These are phyloP conservation scores for Heritiera fomes DNA, from an alignment of 345 rosid species.

Conservation along the genomic window DNA sequence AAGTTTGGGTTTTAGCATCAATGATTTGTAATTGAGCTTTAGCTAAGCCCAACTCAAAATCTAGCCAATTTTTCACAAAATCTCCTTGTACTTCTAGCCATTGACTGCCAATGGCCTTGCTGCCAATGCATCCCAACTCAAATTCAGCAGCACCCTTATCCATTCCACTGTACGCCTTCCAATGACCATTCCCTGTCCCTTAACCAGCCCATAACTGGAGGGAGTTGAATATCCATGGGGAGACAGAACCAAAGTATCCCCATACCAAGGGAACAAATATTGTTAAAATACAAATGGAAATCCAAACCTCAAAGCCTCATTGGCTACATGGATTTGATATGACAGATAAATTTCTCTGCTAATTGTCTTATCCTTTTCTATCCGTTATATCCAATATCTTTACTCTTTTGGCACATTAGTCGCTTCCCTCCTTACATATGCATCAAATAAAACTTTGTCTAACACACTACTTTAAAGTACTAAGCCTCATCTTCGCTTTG, in stretches of 20 bases:
- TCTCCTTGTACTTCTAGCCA: background rate
- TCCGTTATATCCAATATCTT: conserved; percentile 33
- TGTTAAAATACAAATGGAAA: conserved; percentile 46
- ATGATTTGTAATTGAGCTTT: background rate
- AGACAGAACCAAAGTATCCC: conserved; percentile 39
- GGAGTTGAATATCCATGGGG: conserved; percentile 17
- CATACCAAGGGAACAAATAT: background rate
- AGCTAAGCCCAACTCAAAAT: background rate
- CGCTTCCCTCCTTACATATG: conserved; percentile 25
- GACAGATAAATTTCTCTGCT: conserved; percentile 41
- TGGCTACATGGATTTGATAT: conserved; percentile 53
- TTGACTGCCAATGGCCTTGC: background rate
- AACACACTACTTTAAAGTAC: conserved; percentile 15
- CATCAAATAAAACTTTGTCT: conserved; percentile 28
- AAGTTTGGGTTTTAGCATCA: background rate
- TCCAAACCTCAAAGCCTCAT: conserved; percentile 48
- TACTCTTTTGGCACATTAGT: background rate
- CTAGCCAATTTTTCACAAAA: background rate
- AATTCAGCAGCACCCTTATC: background rate
- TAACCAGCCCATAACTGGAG: conserved; percentile 31
- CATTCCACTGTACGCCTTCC: background rate
- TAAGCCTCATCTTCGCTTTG: background rate
- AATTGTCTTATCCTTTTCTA: conserved; percentile 55
- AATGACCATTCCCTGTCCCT: conserved; percentile 27
- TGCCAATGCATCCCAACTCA: background rate